Conservation (phyloP, 768 basidiomycete genomes). For the Daedalea quercina region DNA sequence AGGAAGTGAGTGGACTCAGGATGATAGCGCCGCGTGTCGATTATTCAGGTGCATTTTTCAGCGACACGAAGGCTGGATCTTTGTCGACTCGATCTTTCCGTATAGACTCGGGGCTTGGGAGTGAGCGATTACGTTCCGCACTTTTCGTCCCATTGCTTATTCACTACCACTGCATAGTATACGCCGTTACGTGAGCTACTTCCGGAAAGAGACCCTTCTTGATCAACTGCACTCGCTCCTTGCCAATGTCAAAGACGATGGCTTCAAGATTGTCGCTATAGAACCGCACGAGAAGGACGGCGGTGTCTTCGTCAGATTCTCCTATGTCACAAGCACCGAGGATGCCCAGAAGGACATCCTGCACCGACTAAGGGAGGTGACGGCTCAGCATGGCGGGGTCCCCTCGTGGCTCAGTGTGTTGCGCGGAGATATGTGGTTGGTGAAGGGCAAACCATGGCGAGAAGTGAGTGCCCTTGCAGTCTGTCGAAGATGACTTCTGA, state of each 20-base stretch:
- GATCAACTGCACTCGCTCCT: constrained; percentile 41
- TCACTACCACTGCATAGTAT: constrained; percentile 36
- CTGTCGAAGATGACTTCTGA: not conserved
- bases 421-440: constrained; percentile 57
- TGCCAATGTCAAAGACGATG: constrained; percentile 42
- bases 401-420: constrained; percentile 56
- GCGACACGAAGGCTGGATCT: constrained; percentile 53
- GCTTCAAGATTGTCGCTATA: constrained; percentile 56
- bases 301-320: constrained; percentile 76
- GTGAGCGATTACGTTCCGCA: constrained; percentile 36
- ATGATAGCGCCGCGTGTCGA: not conserved
- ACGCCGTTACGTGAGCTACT: constrained; percentile 55
- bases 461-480: constrained; percentile 44
- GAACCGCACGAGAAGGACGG: constrained; percentile 75
- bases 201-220: constrained; percentile 56
- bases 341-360: constrained; percentile 45
- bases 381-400: constrained; percentile 44
- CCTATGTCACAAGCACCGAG: constrained; percentile 33
- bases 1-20: not conserved
- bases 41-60: not conserved
- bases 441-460: constrained; percentile 73
- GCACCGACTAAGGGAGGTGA: constrained; percentile 36
- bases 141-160: not conserved
- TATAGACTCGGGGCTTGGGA: constrained; percentile 67
- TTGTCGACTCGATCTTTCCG: constrained; percentile 75